Evolutionary conservation across 441 rosid species (phyloP), one percentile per base, ranked within the genome.

Genomic region (Erysimum cheiri): DNA sequence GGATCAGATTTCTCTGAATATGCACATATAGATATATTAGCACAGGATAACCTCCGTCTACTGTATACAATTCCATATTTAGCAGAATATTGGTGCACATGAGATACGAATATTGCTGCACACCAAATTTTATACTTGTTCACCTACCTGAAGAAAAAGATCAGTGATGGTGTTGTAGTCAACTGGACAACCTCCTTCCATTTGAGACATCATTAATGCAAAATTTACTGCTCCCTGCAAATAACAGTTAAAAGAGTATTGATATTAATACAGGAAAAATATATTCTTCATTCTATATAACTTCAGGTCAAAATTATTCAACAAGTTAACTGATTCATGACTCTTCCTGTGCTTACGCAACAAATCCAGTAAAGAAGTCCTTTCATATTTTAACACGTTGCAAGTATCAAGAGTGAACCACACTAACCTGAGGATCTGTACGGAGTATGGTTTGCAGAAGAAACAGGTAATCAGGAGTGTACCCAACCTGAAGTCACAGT

Each of bases 181-280:
- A 79, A 96, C 80, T 13, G 99, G 99, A 78, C 96, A 92, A 48
- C 99, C 99, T 59, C 97, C 99, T 81, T 94, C 98, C 98, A 96
- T 96, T 88, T 94, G 98, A 54, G 99, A 92, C 99, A 96, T 96
- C 98, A 90, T 94, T 80, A 92, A 74, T 36, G 99, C 98, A 87
- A 96, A 96, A 78, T 96, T 94, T 62, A 88, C 97, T 49, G 99
- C 99, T 47, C 99, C 99, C 99, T 96, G 79, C 59, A 78, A 66
- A 43, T 70, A 76, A 37, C 62, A 67, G 61, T 52, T 56, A 53
- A 63, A 63, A 70, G 50, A 74, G 2, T 24, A 59, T 59, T 32
- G 12, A 76, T 44, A 6, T 59, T 46, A 72, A 39, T n/a, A 22
- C 47, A 22, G 29, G 19, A 17, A 17, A 55, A 29, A 14, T 7